These are phyloP conservation scores for Podaxis pistillaris DNA, from an alignment of 768 basidiomycete genomes.

Conservation along the genomic window DNA sequence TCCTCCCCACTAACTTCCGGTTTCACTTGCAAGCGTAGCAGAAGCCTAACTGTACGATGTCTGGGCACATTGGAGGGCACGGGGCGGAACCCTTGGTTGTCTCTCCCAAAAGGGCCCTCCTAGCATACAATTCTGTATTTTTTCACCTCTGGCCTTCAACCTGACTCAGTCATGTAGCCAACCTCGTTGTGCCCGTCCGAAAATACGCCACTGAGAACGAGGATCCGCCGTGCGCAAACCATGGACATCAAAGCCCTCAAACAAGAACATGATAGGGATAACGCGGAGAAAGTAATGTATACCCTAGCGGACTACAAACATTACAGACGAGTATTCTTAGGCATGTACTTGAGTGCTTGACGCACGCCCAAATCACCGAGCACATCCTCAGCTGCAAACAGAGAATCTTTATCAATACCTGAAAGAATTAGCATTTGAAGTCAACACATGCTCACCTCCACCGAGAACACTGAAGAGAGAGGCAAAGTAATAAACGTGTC, in stretches of 20 bases:
- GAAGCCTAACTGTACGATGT: constrained; percentile 46
- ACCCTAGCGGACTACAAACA: background rate
- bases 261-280: too few relatives aligned
- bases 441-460: background rate
- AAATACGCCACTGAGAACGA: constrained; percentile 75
- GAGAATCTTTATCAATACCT: background rate
- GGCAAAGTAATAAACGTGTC: constrained; percentile 10
- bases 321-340: constrained; percentile 39
- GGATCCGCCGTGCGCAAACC: constrained; percentile 74
- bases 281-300: too few relatives aligned
- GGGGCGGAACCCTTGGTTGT: constrained; percentile 65
- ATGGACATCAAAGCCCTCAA: constrained; percentile 66
- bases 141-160: background rate
- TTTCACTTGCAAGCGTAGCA: constrained; percentile 54
- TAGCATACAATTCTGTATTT: constrained; percentile 37
- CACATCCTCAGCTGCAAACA: constrained; percentile 53
- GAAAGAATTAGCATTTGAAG: background rate
- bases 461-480: constrained; percentile 6
- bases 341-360: constrained; percentile 71
- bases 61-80: background rate
- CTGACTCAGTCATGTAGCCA: constrained; percentile 51
- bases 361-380: constrained; percentile 72
- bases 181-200: constrained; percentile 68
- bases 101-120: constrained; percentile 85
- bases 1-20: background rate